A percentile compares a stretch with the other conserved stretches of the same genome.
These are phyloP conservation scores for Erodium trifolium DNA, from an alignment of 441 rosid genomes.

Conservation along the genomic window DNA sequence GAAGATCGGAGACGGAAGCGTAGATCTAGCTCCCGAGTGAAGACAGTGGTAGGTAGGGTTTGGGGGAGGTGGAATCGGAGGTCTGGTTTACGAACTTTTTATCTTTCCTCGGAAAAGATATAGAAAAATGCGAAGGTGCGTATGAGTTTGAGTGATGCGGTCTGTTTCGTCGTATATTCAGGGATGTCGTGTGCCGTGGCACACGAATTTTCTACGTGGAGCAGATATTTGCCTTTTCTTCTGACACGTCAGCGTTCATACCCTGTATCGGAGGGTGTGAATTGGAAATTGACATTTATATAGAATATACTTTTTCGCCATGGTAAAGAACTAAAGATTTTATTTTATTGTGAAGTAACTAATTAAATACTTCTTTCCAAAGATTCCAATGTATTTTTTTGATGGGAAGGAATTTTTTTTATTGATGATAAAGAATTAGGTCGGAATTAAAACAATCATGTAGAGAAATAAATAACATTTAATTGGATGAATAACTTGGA, in stretches of 20 bases:
- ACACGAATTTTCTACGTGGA: not conserved
- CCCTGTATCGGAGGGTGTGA: not conserved
- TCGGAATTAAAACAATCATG: too few species aligned
- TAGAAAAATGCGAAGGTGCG: too few species aligned
- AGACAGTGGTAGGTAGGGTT: slow-evolving; percentile 4
- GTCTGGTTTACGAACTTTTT: not conserved
- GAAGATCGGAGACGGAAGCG: slow-evolving; percentile 3
- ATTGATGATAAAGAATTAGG: too few species aligned
- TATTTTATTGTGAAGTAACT: too few species aligned
- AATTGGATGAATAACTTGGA: too few species aligned
- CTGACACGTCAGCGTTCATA: not conserved
- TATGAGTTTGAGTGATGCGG: not conserved
- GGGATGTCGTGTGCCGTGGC: slow-evolving; percentile 2
- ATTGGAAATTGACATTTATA: too few species aligned
- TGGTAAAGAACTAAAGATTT: too few species aligned
- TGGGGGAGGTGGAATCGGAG: not conserved
- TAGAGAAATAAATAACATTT: too few species aligned
- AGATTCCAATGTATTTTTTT: too few species aligned
- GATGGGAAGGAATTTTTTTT: too few species aligned
- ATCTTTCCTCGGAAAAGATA: not conserved
- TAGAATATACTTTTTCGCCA: too few species aligned
- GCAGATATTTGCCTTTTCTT: not conserved
- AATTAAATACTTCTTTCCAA: too few species aligned
- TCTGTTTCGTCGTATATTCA: not conserved
- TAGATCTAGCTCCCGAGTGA: not conserved